phyloP scores from a whole-genome alignment of 352 stramenopile genomes.

The Phytopythium delawarense region DNA sequence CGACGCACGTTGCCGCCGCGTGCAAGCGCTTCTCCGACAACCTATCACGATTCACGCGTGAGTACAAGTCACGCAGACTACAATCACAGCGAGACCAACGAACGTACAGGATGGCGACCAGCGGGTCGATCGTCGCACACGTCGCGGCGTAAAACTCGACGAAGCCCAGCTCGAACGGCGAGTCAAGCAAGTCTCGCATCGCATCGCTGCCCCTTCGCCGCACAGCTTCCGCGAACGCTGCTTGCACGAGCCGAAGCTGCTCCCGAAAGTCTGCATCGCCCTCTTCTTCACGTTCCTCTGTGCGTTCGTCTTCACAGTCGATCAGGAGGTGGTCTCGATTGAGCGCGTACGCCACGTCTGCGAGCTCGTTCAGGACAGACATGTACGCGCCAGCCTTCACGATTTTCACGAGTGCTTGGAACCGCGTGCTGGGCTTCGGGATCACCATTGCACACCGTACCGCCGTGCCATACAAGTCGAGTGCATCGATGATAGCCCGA shows the following conservation, averaged over 20 bases:
- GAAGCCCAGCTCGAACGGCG: constrained; percentile 39
- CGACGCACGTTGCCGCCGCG: constrained; percentile 23
- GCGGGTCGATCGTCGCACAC: constrained; percentile 19
- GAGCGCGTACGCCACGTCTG: constrained; percentile 28
- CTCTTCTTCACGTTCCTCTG: constrained; percentile 1
- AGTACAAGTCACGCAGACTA: background rate
- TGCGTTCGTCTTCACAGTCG: constrained; percentile 8
- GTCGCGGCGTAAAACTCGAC: constrained; percentile 45
- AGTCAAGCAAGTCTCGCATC: constrained; percentile 20
- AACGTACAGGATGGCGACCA: constrained; percentile 27
- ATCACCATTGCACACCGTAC: constrained; percentile 48
- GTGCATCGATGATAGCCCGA: constrained; percentile 6
- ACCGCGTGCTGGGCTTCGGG: constrained; percentile 27
- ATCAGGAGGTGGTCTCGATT: constrained; percentile 6
- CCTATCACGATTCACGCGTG: constrained; percentile 10
- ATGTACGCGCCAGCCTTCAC: constrained; percentile 40
- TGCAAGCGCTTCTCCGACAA: constrained; percentile 40
- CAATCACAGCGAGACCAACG: constrained; percentile 1
- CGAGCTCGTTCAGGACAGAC: constrained; percentile 34
- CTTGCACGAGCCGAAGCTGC: constrained; percentile 35
- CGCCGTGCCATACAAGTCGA: constrained; percentile 40
- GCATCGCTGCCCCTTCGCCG: constrained; percentile 20
- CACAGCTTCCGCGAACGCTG: constrained; percentile 28
- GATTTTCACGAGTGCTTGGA: constrained; percentile 35
- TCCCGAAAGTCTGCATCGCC: constrained; percentile 23